These are phyloP conservation scores for Tilletia indica DNA, from an alignment of 1,284 basidiomycete genomes.

Conservation along the genomic window DNA sequence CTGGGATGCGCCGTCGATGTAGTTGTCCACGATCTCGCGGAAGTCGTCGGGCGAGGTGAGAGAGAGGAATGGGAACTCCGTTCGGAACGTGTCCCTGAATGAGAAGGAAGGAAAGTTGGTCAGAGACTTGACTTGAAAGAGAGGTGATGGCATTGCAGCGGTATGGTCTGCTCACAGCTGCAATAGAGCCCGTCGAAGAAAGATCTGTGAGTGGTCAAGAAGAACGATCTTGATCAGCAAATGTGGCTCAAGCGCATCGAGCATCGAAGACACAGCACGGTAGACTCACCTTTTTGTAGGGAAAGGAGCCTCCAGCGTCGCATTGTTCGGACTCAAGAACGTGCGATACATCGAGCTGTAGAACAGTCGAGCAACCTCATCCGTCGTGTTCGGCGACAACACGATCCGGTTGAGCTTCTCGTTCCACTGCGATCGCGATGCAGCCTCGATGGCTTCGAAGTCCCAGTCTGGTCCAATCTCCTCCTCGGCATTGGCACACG, in stretches of 20 bases:
- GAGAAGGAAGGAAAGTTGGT: neutral
- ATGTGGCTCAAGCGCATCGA: neutral
- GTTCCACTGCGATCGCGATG: slow-evolving; percentile 38
- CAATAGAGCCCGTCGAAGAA: slow-evolving; percentile 45
- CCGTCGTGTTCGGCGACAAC: slow-evolving; percentile 34
- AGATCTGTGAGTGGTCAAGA: slow-evolving; percentile 25
- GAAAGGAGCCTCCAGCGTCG: slow-evolving; percentile 29
- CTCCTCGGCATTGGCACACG: slow-evolving; percentile 42
- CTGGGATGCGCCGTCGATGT: slow-evolving; percentile 47
- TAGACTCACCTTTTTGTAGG: slow-evolving; percentile 1
- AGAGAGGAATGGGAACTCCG: slow-evolving; percentile 44
- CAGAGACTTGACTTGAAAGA: neutral
- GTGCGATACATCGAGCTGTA: slow-evolving; percentile 47
- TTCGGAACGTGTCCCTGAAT: slow-evolving; percentile 28
- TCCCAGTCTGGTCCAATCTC: slow-evolving; percentile 35
- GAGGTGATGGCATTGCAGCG: neutral
- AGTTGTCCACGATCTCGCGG: slow-evolving; percentile 44
- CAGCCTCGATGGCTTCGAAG: slow-evolving; percentile 33
- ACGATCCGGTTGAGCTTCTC: slow-evolving; percentile 43
- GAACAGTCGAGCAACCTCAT: slow-evolving; percentile 36
- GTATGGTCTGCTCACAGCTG: neutral
- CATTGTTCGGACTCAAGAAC: slow-evolving; percentile 50
- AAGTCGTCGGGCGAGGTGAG: slow-evolving; percentile 39
- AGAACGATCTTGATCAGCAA: slow-evolving; percentile 18
- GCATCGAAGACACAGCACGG: no score